Percentiles rank a stretch among this genome's conserved stretches.
Conservation (phyloP, 2,329 filamentous ascomycete species). For the Salinomyces thailandicus region DNA sequence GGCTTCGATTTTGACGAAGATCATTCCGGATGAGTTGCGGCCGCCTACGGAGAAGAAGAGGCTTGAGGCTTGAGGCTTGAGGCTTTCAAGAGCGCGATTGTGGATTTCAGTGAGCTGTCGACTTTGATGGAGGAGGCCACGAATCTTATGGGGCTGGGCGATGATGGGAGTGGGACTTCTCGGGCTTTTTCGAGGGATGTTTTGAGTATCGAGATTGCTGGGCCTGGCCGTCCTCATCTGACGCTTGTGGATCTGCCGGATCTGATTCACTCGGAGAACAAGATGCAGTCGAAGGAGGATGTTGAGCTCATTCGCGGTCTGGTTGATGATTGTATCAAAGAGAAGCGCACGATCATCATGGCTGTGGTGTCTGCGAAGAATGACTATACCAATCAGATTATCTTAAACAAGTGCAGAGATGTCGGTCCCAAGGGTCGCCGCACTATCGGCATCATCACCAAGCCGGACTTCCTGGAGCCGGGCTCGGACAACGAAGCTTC, state of each 20-base stretch:
- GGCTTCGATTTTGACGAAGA: slow-evolving; percentile 13
- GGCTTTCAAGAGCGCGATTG: slow-evolving; percentile 19
- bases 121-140: slow-evolving; percentile 44
- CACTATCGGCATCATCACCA: slow-evolving; percentile 50
- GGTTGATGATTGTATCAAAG: slow-evolving; percentile 47
- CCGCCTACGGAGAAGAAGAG: slow-evolving; percentile 19
- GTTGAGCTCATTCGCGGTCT: slow-evolving; percentile 23
- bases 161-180: slow-evolving; percentile 1
- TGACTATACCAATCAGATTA: slow-evolving; percentile 47
- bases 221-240: slow-evolving; percentile 31
- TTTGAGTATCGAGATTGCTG: slow-evolving; percentile 38
- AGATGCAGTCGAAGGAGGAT: slow-evolving; percentile 25
- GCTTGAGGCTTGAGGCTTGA: slow-evolving; percentile 27
- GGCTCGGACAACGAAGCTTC: slow-evolving; percentile 32
- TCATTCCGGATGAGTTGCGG: slow-evolving; percentile 21
- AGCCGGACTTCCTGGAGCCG: slow-evolving; percentile 38
- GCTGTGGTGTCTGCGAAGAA: slow-evolving; percentile 31
- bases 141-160: slow-evolving; percentile 39
- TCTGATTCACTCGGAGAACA: slow-evolving; percentile 26
- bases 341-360: slow-evolving; percentile 39
- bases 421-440: slow-evolving; percentile 38
- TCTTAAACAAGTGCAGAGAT: slow-evolving; percentile 39
- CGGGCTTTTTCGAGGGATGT: slow-evolving; percentile 37
- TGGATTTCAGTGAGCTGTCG: slow-evolving; percentile 33
- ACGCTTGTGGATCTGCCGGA: slow-evolving; percentile 30